phyloP scores from a whole-genome alignment of 441 rosid species.

The Mallotus japonicus region DNA sequence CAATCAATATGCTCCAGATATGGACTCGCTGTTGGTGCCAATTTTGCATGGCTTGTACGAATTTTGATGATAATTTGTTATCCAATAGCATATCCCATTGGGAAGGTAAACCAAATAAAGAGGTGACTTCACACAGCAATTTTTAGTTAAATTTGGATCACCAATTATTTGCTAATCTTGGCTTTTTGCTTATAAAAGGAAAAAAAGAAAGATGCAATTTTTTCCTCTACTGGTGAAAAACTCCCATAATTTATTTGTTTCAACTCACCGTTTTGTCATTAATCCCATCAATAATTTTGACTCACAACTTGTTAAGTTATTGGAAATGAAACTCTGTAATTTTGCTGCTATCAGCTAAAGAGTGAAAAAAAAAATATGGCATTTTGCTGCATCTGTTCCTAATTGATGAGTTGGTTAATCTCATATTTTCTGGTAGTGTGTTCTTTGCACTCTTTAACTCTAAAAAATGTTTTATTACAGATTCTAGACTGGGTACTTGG shows the following conservation, averaged over 20 bases:
- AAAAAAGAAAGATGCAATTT: neutral
- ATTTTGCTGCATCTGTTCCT: neutral
- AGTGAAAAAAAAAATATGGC: neutral
- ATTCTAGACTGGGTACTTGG: slow-evolving; percentile 83
- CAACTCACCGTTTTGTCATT: too few relatives aligned
- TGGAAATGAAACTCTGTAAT: neutral
- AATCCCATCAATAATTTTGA: neutral
- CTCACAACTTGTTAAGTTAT: neutral
- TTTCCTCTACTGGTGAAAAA: neutral
- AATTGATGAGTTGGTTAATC: neutral
- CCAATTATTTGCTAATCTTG: neutral
- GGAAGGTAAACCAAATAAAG: slow-evolving; percentile 51
- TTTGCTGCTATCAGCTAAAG: neutral
- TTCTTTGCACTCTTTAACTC: neutral
- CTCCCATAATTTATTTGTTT: neutral
- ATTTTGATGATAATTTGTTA: slow-evolving; percentile 84
- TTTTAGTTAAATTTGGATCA: neutral
- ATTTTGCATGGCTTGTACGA: slow-evolving; percentile 80
- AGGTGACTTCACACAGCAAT: neutral
- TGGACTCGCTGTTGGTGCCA: slow-evolving; percentile 95
- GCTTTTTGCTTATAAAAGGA: neutral
- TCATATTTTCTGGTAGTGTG: neutral
- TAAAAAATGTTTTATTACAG: slow-evolving; percentile 39
- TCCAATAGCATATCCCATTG: slow-evolving; percentile 93
- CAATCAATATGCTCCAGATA: slow-evolving; percentile 93